A percentile compares a stretch with the other conserved stretches of the same genome.
Conservation (phyloP, 768 basidiomycete species). For the Crucibulum laeve region DNA sequence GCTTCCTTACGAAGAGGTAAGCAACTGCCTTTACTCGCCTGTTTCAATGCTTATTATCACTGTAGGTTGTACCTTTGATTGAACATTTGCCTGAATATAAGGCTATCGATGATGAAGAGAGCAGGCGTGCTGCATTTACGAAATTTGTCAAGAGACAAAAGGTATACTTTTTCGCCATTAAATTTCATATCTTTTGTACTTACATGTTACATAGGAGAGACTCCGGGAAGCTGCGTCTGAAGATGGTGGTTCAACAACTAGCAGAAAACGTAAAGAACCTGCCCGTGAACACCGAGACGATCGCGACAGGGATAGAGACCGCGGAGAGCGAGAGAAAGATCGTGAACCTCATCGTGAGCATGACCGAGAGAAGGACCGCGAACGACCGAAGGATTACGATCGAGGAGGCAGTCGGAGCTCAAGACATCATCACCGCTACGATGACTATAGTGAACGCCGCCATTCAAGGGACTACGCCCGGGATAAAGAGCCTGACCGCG, state of each 20-base stretch:
- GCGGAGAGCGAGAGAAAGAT: slow-evolving; percentile 26
- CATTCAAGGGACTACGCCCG: slow-evolving; percentile 36
- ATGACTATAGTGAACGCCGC: slow-evolving; percentile 43
- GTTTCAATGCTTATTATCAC: slow-evolving; percentile 3
- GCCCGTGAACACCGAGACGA: slow-evolving; percentile 28
- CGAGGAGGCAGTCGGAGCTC: slow-evolving; percentile 33
- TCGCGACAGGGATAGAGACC: slow-evolving; percentile 28
- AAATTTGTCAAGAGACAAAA: slow-evolving; percentile 92
- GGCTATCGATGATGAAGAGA: slow-evolving; percentile 86
- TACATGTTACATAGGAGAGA: slow-evolving; percentile 52
- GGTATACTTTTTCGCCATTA: slow-evolving; percentile 32
- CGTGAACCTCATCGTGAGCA: slow-evolving; percentile 33
- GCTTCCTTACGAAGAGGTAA: slow-evolving; percentile 75
- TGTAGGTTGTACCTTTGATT: slow-evolving; percentile 69
- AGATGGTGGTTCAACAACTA: slow-evolving; percentile 79
- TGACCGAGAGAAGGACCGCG: slow-evolving; percentile 27
- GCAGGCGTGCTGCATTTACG: slow-evolving; percentile 71
- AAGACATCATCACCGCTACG: slow-evolving; percentile 43
- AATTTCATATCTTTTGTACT: slow-evolving; percentile 1
- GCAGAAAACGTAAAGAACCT: slow-evolving; percentile 79
- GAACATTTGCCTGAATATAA: slow-evolving; percentile 83
- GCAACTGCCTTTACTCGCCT: slow-evolving; percentile 15
- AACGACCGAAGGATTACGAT: slow-evolving; percentile 33
- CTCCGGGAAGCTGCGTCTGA: slow-evolving; percentile 74
- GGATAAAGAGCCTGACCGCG: slow-evolving; percentile 29